Base-by-base conservation (phyloP, 2,329 filamentous ascomycete genomes). In the Trichoderma sp. region DNA sequence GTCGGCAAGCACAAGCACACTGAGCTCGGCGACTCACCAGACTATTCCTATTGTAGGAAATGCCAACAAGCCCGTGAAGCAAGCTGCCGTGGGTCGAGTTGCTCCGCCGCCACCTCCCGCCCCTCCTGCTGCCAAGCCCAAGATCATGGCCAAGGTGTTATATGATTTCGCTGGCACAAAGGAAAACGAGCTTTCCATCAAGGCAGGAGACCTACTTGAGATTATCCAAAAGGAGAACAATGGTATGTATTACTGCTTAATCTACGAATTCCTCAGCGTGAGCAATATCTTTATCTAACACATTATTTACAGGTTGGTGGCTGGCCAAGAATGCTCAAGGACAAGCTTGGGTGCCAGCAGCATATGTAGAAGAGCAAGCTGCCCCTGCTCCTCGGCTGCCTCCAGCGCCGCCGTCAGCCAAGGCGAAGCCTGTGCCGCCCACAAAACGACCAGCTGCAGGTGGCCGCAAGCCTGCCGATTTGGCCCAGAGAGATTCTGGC, bases 161-260 rank as follows among this genome's bases (percentile, higher is more conserved):
- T 99, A 98, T 79, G 94, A 97, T 75, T 99, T 98, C 79, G 87
- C 85, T 67, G 94, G 94, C 19, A 91, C 95, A 74, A 92, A 88
- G 72, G 88, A 91, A 69, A 97, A 96, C 73, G 94, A 98, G 80
- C 85, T 99, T 63, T 90, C 91, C 19, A 88, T 99, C 72, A 87
- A 80, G 69, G 90, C 92, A 61, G 94, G 92, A 62, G 92, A 98
- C 72, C 81, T 97, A 60, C 87, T 99, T 65, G 89, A 96, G 78
- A 89, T 99, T 76, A 87, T 96, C n/a, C 91, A 96, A 77, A 97
- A 97, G 81, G 95, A 97, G 81, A 90, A 87, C 79, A 98, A 98
- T 78, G 96, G 95, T 97, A 88, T 80, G 90, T 71, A 49, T 49
- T 13, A 49, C 27, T 31, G n/a, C 53, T 14, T 14, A 31, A 24